Conservation (phyloP, 805 yeast genomes). For the Nakazawaea laoshanensis region DNA sequence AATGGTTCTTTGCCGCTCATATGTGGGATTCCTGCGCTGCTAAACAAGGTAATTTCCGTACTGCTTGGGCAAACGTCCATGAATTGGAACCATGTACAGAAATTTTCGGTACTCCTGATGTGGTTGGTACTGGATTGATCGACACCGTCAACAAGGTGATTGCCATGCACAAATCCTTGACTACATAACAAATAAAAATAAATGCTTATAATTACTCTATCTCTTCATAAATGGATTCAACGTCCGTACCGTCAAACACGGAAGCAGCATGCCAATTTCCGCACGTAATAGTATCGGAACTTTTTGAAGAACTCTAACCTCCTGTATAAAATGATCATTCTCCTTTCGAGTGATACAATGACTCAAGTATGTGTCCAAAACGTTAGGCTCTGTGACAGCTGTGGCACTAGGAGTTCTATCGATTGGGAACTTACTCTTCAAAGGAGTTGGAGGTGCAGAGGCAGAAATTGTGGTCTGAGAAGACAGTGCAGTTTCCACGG, state of each 20-base stretch:
- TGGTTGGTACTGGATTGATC: slow-evolving; percentile 19
- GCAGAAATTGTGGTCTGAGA: slow-evolving; percentile 5
- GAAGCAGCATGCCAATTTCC: slow-evolving; percentile 92
- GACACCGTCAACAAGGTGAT: slow-evolving; percentile 22
- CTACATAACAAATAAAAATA: too few species aligned
- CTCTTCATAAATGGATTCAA: slow-evolving; percentile 66
- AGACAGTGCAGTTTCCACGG: slow-evolving; percentile 15
- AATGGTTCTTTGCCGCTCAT: slow-evolving; percentile 23
- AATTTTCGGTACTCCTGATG: slow-evolving; percentile 21
- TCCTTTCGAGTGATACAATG: slow-evolving; percentile 52
- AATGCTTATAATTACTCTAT: too few species aligned
- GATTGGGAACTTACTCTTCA: background rate
- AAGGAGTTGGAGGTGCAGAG: background rate
- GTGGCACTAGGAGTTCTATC: background rate
- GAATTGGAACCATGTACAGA: slow-evolving; percentile 21
- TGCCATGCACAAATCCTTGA: slow-evolving; percentile 13
- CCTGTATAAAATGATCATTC: slow-evolving; percentile 63
- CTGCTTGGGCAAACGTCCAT: slow-evolving; percentile 23
- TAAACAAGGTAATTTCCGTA: slow-evolving; percentile 20
- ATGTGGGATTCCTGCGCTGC: slow-evolving; percentile 26
- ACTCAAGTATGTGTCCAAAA: slow-evolving; percentile 50
- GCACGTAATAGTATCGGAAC: slow-evolving; percentile 85
- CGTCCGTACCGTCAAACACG: slow-evolving; percentile 88
- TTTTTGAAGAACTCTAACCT: slow-evolving; percentile 64
- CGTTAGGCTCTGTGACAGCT: slow-evolving; percentile 20